Percentiles rank a stretch among this genome's conserved stretches.
These are phyloP conservation scores for Hibiscus trionum DNA, from an alignment of 345 rosid genomes.

Conservation along the genomic window DNA sequence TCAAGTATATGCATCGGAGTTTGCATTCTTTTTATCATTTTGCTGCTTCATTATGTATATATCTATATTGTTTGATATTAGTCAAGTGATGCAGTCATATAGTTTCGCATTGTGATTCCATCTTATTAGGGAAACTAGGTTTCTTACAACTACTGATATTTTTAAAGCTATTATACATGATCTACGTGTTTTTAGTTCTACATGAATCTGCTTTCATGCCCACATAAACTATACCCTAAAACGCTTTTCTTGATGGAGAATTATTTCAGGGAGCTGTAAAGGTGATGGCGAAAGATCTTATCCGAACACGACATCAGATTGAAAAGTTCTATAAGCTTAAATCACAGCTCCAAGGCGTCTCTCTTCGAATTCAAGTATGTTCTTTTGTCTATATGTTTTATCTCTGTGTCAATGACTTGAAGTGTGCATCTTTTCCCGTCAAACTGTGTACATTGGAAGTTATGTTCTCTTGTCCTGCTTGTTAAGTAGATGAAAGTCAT, in stretches of 20 bases:
- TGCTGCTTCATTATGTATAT: not conserved
- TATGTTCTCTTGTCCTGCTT: not conserved
- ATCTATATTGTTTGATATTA: slow-evolving; percentile 1
- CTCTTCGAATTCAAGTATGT: slow-evolving; percentile 83
- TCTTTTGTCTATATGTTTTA: not conserved
- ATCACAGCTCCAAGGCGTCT: slow-evolving; percentile 95
- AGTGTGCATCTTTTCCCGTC: not conserved
- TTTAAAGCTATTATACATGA: not conserved
- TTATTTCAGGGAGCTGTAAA: slow-evolving; percentile 85
- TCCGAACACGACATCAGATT: slow-evolving; percentile 86
- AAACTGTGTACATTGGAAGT: not conserved
- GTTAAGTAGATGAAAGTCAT: not conserved
- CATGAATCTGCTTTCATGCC: not conserved
- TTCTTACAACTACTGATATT: not conserved
- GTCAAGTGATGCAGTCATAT: not conserved
- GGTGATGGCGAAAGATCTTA: slow-evolving; percentile 97
- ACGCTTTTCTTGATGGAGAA: not conserved
- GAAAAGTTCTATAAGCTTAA: slow-evolving; percentile 90
- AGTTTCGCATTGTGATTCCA: not conserved
- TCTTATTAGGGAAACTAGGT: not conserved
- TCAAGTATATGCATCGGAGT: not conserved
- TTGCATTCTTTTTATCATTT: not conserved
- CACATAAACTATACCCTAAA: not conserved
- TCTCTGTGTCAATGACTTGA: not conserved
- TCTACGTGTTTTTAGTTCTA: not conserved